These are phyloP conservation scores for Flaveria trinervia DNA, from an alignment of 129 eudicot species.

Conservation along the genomic window DNA sequence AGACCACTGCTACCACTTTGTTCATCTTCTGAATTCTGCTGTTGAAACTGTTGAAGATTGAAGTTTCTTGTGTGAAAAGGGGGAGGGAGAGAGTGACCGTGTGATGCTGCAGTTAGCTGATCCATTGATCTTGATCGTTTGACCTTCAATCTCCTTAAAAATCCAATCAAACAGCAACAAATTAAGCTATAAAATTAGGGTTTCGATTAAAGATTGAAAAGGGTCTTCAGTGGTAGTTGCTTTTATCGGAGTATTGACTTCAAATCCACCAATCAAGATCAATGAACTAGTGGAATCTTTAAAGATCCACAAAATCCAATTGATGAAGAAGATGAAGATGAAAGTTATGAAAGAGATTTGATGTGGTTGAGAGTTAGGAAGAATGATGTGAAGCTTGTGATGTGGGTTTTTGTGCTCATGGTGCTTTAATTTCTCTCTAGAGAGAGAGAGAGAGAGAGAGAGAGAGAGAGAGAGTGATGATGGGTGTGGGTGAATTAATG, in stretches of 20 bases:
- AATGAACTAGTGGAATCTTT: neutral
- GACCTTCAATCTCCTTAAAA: conserved; percentile 16
- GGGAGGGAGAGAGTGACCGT: conserved; percentile 63
- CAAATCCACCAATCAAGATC: conserved; percentile 2
- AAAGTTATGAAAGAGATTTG: conserved; percentile 25
- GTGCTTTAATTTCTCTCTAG: conserved; percentile 17
- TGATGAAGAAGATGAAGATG: neutral
- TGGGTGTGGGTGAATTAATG: neutral
- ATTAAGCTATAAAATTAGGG: conserved; percentile 12
- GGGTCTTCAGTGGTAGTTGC: neutral
- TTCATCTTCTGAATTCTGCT: conserved; percentile 68
- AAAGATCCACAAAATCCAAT: conserved; percentile 19
- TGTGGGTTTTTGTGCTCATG: conserved; percentile 20
- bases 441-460: neutral
- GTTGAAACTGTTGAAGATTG: conserved; percentile 64
- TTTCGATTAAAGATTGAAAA: conserved; percentile 18
- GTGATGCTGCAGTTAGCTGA: too few species aligned
- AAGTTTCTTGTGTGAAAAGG: conserved; percentile 73
- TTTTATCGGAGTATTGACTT: conserved; percentile 1
- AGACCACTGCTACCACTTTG: conserved; percentile 60
- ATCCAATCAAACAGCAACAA: neutral
- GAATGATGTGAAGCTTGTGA: conserved; percentile 14
- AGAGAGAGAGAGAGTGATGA: neutral
- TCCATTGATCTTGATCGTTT: conserved; percentile 45
- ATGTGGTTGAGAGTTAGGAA: conserved; percentile 39